Conservation (phyloP, 306 rosid species). For the Citrullus mucosospermus region DNA sequence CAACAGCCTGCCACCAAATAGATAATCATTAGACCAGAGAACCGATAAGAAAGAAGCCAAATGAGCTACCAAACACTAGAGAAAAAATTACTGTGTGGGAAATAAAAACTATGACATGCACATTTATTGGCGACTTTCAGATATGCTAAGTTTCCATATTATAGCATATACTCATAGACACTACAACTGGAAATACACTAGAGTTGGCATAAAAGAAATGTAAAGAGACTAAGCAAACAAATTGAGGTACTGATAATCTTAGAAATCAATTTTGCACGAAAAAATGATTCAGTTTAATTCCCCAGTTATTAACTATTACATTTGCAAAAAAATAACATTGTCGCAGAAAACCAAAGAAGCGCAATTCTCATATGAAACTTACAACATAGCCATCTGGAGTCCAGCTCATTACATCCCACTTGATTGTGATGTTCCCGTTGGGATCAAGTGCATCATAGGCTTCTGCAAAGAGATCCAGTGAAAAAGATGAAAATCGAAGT, state of each 20-base stretch:
- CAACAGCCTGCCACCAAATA: conserved; percentile 56
- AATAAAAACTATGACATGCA: neutral
- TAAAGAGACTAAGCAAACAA: neutral
- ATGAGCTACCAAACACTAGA: neutral
- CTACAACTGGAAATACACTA: neutral
- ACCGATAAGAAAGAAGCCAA: neutral
- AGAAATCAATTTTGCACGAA: neutral
- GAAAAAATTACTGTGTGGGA: neutral
- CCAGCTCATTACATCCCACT: conserved; percentile 88
- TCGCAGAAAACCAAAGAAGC: neutral
- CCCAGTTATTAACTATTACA: neutral
- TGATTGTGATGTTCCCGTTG: conserved; percentile 79
- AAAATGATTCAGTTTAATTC: neutral
- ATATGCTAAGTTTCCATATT: neutral
- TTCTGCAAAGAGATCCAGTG: conserved; percentile 34
- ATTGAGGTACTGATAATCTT: neutral
- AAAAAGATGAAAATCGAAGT: conserved; percentile 1
- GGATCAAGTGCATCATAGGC: conserved; percentile 92
- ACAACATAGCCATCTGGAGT: conserved; percentile 91
- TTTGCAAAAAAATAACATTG: neutral
- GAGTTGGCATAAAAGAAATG: neutral
- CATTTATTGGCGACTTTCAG: neutral
- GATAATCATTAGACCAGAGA: neutral
- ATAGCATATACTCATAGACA: neutral
- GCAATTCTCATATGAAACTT: conserved; percentile 20